Evolutionary conservation across 2,329 filamentous ascomycete species (phyloP), one percentile per base, ranked within the genome.

Genomic region (Trichoderma asperellum): DNA sequence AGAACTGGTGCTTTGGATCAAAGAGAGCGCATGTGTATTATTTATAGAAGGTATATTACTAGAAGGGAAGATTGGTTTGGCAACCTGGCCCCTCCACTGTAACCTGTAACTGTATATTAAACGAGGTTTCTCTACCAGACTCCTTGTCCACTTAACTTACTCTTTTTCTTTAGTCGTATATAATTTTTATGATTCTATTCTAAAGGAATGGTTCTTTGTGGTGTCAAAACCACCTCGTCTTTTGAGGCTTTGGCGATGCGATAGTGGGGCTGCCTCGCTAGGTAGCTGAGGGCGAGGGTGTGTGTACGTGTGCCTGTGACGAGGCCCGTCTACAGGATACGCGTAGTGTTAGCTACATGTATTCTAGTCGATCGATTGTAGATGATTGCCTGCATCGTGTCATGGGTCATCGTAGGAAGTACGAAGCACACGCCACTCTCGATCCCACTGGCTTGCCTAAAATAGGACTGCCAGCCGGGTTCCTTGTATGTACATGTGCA

Each of bases 1-100:
- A 67, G 63, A 59, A 49, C 37, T 40, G 63, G 63, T 59, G 63
- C 53, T 67, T 67, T 64, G 53, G 40, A 35, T 49, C 37, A 37
- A 67, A 67, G 29, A 56, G 53, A 58, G 63, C 63, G 63, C 63
- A 21, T 35, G 40, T 56, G 32, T 59, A 37, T 57, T 59, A 37
- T 57, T 59, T 27, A 58, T 59, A 59, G 40, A 52, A 29, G 55
- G 47, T 24, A 49, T 43, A 43, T 43, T 43, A 43, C 40, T 43
- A 43, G 40, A 43, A 43, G 40, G 40, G 40, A 43, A 43, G 40
- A 43, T 43, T n/a, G 40, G 40, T 43, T 43, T 43, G 40, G 40
- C 18, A n/a, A n/a, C 40, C 40, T 43, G 16, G 18, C 7, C 40
- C 18, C 40, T 43, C 40, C 40, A 43, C 18, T 43, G 40, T 43